Conservation (phyloP, 192 early-diverging fungal species). For the Coemansia sp. region DNA sequence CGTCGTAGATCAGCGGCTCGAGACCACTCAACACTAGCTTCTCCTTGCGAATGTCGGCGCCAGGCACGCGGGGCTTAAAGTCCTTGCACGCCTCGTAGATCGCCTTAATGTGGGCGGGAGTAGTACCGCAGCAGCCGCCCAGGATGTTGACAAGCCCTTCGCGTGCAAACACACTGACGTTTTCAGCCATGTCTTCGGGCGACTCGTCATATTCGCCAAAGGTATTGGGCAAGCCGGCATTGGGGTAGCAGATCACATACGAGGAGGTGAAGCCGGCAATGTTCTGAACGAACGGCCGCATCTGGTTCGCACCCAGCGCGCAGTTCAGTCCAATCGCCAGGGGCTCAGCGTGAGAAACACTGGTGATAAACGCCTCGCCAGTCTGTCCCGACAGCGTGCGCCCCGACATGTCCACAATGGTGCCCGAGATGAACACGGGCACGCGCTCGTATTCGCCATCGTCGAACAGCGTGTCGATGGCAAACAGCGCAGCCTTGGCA, state of each 20-base stretch:
- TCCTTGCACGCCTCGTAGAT: constrained; percentile 73
- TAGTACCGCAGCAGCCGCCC: constrained; percentile 97
- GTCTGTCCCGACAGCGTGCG: constrained; percentile 96
- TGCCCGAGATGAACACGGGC: constrained; percentile 81
- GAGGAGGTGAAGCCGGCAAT: constrained; percentile 80
- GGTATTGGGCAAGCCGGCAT: constrained; percentile 95
- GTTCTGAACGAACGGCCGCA: constrained; percentile 92
- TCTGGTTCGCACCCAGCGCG: constrained; percentile 85
- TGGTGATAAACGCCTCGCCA: constrained; percentile 91
- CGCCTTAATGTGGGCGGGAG: constrained; percentile 89
- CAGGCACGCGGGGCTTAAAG: constrained; percentile 76
- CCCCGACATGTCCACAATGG: constrained; percentile 95
- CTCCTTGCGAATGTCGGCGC: constrained; percentile 62
- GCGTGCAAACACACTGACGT: constrained; percentile 83
- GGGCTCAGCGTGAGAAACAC: constrained; percentile 74
- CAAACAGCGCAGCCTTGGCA: constrained; percentile 92
- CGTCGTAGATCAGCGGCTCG: constrained; percentile 79
- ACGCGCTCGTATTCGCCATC: constrained; percentile 70
- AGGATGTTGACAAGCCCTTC: constrained; percentile 94
- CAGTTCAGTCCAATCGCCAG: constrained; percentile 91
- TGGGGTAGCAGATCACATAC: constrained; percentile 92
- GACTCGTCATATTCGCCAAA: constrained; percentile 96
- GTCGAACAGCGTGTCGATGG: constrained; percentile 82
- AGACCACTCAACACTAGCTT: constrained; percentile 83
- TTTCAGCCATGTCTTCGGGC: constrained; percentile 80